These are phyloP conservation scores for Plasmodium gonderi DNA, from an alignment of 169 alveolate genomes.

Conservation along the genomic window DNA sequence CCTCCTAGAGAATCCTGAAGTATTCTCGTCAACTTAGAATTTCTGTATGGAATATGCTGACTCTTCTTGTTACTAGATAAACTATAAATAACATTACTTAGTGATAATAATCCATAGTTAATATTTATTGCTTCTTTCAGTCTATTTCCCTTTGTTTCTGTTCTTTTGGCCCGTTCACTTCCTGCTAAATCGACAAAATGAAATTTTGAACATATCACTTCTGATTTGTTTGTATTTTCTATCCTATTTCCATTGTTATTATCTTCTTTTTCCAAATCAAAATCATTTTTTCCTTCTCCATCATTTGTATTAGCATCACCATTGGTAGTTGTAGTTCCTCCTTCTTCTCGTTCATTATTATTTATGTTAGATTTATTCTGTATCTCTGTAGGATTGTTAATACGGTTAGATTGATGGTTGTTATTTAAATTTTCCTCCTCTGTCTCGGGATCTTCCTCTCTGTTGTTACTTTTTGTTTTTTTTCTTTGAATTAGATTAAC, in stretches of 20 bases:
- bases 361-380: background rate
- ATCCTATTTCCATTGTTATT: background rate
- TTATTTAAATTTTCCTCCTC: background rate
- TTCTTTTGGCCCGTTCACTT: conserved; percentile 86
- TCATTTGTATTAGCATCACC: background rate
- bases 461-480: conserved; percentile 6
- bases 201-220: conserved; percentile 53
- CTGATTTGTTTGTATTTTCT: background rate
- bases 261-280: background rate
- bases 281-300: background rate
- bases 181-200: conserved; percentile 89
- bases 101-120: conserved; percentile 76
- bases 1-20: conserved; percentile 93
- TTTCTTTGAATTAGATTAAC: conserved; percentile 85
- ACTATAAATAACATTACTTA: conserved; percentile 73
- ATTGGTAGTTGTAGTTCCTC: conserved; percentile 40
- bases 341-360: conserved; percentile 6
- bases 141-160: conserved; percentile 86
- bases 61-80: conserved; percentile 56
- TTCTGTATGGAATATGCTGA: conserved; percentile 90
- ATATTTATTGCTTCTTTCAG: conserved; percentile 86
- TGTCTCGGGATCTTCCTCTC: conserved; percentile 48
- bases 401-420: conserved; percentile 92
- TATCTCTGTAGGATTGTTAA: conserved; percentile 79
- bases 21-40: conserved; percentile 91